A percentile compares a stretch with the other conserved stretches of the same genome.
Conservation (phyloP, 108 stramenopile species). For the Skeletonema potamos region DNA sequence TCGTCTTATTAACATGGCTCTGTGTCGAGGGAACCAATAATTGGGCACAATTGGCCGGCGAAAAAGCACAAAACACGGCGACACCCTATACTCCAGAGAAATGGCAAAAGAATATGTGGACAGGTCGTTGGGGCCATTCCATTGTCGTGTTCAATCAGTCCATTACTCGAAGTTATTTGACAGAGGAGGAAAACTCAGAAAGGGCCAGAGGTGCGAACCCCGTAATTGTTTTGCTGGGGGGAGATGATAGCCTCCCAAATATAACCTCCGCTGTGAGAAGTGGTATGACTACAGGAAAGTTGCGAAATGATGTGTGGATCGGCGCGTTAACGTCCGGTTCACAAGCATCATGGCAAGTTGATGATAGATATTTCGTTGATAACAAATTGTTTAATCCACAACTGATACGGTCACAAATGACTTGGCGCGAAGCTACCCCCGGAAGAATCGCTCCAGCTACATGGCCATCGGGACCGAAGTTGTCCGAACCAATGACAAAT, state of each 20-base stretch:
- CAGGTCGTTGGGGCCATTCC: conserved; percentile 53
- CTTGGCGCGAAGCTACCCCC: conserved; percentile 37
- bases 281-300: conserved; percentile 27
- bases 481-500: conserved; percentile 42
- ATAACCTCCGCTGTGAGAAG: not conserved
- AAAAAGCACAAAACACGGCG: conserved; percentile 45
- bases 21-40: conserved; percentile 20
- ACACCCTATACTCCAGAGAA: conserved; percentile 52
- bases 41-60: conserved; percentile 56
- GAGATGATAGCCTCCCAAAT: conserved; percentile 53
- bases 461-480: conserved; percentile 22
- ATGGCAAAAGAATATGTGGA: conserved; percentile 47
- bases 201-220: conserved; percentile 14
- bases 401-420: conserved; percentile 45
- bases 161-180: conserved; percentile 30
- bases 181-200: conserved; percentile 46
- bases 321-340: conserved; percentile 16
- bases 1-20: not conserved
- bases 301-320: conserved; percentile 58
- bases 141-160: conserved; percentile 46
- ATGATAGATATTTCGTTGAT: conserved; percentile 34
- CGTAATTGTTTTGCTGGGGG: conserved; percentile 44
- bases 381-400: conserved; percentile 12
- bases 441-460: conserved; percentile 41
- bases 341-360: conserved; percentile 34